Percentiles rank a stretch among this genome's conserved stretches.
Conservation (phyloP, 495 filamentous ascomycete species). For the Usnea hakonensis region DNA sequence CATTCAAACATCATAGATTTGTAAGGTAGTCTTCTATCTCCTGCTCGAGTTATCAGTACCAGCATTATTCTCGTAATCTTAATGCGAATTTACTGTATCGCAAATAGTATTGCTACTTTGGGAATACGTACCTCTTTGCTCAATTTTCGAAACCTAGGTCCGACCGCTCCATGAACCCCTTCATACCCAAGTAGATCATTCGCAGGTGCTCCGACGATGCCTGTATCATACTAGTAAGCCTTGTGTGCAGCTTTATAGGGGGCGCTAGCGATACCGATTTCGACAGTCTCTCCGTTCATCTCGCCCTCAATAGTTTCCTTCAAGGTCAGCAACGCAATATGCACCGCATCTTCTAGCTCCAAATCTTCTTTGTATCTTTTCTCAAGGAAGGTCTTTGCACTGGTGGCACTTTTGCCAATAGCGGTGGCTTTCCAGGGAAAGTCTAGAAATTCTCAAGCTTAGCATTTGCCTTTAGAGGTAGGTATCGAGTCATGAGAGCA, state of each 20-base stretch:
- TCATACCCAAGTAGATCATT: conserved; percentile 87
- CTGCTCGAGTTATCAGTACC: conserved; percentile 7
- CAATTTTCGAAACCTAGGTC: conserved; percentile 91
- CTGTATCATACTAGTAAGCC: conserved; percentile 43
- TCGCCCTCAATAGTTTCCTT: conserved; percentile 99
- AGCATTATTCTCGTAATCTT: too few relatives aligned
- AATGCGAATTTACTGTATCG: background rate
- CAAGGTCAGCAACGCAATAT: conserved; percentile 93
- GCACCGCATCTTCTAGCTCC: conserved; percentile 96
- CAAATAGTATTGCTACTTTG: background rate
- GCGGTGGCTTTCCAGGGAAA: conserved; percentile 99
- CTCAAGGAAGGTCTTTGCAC: conserved; percentile 97
- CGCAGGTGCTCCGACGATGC: conserved; percentile 91
- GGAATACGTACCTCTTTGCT: conserved; percentile 53
- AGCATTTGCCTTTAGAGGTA: background rate
- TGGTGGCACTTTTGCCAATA: conserved; percentile 96
- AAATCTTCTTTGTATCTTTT: conserved; percentile 96
- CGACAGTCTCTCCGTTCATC: conserved; percentile 98
- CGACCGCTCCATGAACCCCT: conserved; percentile 80
- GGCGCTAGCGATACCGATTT: conserved; percentile 65
- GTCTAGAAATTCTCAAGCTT: conserved; percentile 37
- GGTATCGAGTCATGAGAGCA: background rate
- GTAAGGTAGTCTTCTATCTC: conserved; percentile 99
- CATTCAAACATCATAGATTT: conserved; percentile 58
- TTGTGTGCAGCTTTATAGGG: background rate